These are phyloP conservation scores for Gelatoporia subvermispora DNA, from an alignment of 768 basidiomycete genomes.

Conservation along the genomic window DNA sequence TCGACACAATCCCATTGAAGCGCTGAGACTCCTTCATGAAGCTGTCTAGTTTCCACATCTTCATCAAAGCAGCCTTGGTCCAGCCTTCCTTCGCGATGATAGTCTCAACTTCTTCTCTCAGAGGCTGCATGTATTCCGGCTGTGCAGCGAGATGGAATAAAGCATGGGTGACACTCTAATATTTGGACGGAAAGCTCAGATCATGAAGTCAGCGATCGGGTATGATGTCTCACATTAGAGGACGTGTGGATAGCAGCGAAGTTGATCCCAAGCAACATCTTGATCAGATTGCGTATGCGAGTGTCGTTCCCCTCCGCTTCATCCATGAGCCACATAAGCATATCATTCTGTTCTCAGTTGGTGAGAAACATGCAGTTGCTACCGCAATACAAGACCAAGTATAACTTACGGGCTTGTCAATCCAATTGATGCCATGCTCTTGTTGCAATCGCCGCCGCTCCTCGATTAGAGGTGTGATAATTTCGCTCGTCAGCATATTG, in stretches of 20 bases:
- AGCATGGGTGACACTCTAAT: constrained; percentile 24
- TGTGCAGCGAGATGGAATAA: constrained; percentile 26
- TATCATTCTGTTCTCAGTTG: constrained; percentile 21
- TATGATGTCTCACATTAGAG: constrained; percentile 18
- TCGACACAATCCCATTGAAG: constrained; percentile 10
- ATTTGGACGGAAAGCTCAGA: background rate
- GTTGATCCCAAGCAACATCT: constrained; percentile 24
- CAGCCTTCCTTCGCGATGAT: constrained; percentile 26
- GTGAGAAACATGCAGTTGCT: background rate
- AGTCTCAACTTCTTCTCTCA: constrained; percentile 29
- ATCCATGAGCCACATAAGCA: constrained; percentile 36
- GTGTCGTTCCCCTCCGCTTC: constrained; percentile 28
- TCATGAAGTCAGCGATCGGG: too few species aligned
- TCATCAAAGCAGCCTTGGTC: constrained; percentile 23
- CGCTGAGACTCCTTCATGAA: constrained; percentile 31
- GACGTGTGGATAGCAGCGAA: constrained; percentile 33
- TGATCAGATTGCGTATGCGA: constrained; percentile 27
- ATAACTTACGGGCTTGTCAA: constrained; percentile 31
- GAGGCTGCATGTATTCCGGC: constrained; percentile 19
- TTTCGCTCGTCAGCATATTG: constrained; percentile 7
- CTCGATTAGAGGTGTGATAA: constrained; percentile 26
- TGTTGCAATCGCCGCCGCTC: constrained; percentile 20
- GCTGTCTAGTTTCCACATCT: constrained; percentile 30
- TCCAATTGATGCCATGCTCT: constrained; percentile 23
- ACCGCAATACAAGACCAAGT: too few species aligned